Conservation (phyloP, 2,329 filamentous ascomycete species). For the Fusarium musae region DNA sequence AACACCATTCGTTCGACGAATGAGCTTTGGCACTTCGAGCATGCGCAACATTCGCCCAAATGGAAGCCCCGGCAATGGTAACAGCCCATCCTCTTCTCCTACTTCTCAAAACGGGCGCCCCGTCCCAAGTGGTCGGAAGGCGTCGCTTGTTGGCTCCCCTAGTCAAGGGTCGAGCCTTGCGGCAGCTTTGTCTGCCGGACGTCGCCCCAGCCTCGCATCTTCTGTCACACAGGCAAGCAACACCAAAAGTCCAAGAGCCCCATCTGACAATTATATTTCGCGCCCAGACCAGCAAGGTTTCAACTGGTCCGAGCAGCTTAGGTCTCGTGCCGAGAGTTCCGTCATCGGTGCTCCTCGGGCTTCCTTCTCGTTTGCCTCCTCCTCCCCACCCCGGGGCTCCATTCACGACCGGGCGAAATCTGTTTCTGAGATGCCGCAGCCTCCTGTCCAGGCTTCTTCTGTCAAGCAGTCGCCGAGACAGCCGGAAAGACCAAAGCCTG, state of each 20-base stretch:
- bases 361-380: conserved; percentile 67
- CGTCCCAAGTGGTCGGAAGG: conserved; percentile 48
- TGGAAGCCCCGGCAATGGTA: conserved; percentile 73
- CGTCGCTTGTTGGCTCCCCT: conserved; percentile 41
- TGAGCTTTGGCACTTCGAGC: conserved; percentile 89
- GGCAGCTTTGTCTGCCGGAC: conserved; percentile 49
- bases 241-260: conserved; percentile 64
- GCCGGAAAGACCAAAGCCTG: conserved; percentile 74
- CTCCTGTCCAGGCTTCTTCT: conserved; percentile 62
- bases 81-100: conserved; percentile 58
- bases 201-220: conserved; percentile 52
- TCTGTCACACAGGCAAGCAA: conserved; percentile 67
- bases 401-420: conserved; percentile 76
- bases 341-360: conserved; percentile 67
- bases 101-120: conserved; percentile 48
- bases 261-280: conserved; percentile 72
- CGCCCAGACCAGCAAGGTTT: conserved; percentile 85
- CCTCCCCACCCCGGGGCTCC: conserved; percentile 50
- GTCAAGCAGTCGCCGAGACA: conserved; percentile 52
- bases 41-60: conserved; percentile 67
- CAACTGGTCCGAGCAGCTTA: conserved; percentile 97
- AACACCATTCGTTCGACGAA: conserved; percentile 82
- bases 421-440: conserved; percentile 70
- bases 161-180: conserved; percentile 47
- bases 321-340: conserved; percentile 87